Base-by-base conservation (phyloP, 768 basidiomycete genomes). In the Serendipita sp. region DNA sequence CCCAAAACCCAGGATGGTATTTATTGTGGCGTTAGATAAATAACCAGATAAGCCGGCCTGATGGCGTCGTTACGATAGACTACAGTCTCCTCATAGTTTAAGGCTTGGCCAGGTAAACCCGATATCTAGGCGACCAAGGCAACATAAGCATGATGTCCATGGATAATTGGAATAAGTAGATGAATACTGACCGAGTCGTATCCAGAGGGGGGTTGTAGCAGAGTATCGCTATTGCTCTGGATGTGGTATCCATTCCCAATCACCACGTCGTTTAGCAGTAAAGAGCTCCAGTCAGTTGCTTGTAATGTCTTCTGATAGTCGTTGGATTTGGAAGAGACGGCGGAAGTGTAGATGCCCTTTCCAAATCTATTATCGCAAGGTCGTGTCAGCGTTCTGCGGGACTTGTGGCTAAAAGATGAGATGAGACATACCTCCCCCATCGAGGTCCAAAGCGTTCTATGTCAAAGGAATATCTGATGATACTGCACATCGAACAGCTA, bases 61-160 rank as follows among this genome's bases (percentile, higher is more conserved):
- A 85, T 80, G 34, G 85, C 84, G 67, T 85, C 83, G 68, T 85
- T 85, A 48, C 75, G 69, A 68, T 86, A 86, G 13, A 84, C 83
- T 5, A 85, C 83, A 2, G 82, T 85, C 71, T 86, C 85, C 71
- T 83, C 83, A 66, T 85, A 85, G 70, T 85, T 86, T 58, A 86
- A 73, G 70, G 84, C 82, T 44, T 72, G 74, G 1, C 85, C 85
- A n/a, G 84, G 85, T 66, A 81, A 77, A 2, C 85, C 85, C 5
- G 81, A 73, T 23, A 86, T 76, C 84, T 85, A 65, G 23, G 23
- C 23, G 23, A 23, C 1, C 23, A 23, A 23, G 2, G 5, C 45
- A 44, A 41, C 35, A 32, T 64, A 63, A 45, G 64, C 13, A 23
- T 67, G 5, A 23, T 23, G 67, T 51, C n/a, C 41, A 18, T 44